Conservation (phyloP, 352 stramenopile species). For the Phytophthora idaei region DNA sequence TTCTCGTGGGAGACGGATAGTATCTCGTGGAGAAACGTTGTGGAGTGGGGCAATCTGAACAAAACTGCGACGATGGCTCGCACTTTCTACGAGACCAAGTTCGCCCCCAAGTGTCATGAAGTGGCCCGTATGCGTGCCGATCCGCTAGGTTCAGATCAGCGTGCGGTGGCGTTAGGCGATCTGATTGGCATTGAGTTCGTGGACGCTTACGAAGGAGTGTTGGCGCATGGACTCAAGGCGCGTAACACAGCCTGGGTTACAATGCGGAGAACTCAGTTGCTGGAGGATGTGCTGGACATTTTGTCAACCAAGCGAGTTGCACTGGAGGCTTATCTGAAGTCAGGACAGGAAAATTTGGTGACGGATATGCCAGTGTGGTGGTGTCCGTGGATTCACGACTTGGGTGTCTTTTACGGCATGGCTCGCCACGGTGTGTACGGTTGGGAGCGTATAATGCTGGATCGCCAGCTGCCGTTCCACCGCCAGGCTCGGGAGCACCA, state of each 20-base stretch:
- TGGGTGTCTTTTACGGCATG: conserved; percentile 82
- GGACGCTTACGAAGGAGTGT: conserved; percentile 80
- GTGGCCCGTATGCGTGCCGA: conserved; percentile 84
- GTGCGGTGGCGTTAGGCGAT: conserved; percentile 70
- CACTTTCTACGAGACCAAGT: conserved; percentile 77
- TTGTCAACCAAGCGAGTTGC: conserved; percentile 44
- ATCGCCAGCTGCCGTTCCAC: conserved; percentile 79
- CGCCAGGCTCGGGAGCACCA: conserved; percentile 68
- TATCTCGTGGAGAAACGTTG: conserved; percentile 84
- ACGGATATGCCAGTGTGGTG: conserved; percentile 88
- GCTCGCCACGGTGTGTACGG: conserved; percentile 73
- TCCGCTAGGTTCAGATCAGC: conserved; percentile 76
- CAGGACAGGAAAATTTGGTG: conserved; percentile 62
- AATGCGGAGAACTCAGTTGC: conserved; percentile 74
- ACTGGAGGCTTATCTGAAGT: conserved; percentile 63
- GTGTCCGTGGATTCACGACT: conserved; percentile 89
- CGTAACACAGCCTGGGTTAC: conserved; percentile 86
- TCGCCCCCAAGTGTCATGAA: conserved; percentile 75
- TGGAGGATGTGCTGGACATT: conserved; percentile 73
- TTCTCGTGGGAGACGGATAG: conserved; percentile 84
- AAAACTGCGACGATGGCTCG: conserved; percentile 70
- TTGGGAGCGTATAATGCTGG: conserved; percentile 73
- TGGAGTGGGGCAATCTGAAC: conserved; percentile 84
- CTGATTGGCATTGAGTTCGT: conserved; percentile 89
- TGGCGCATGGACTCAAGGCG: conserved; percentile 85